phyloP scores from a whole-genome alignment of 139 green algal species.

The Prasinococcaceae sp. region DNA sequence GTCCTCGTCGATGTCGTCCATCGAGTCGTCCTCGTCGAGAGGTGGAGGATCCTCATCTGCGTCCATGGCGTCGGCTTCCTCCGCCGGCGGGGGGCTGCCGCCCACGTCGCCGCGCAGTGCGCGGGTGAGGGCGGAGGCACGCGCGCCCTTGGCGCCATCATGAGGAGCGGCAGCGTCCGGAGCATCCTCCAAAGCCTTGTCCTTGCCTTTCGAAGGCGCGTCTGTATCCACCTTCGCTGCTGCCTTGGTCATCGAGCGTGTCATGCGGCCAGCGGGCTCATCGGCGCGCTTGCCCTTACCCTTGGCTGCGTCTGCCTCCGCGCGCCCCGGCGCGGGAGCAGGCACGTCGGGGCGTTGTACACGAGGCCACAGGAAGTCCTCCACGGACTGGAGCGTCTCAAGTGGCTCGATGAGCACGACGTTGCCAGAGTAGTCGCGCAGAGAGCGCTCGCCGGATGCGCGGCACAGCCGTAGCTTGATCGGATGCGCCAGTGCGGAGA shows the following conservation, averaged over 20 bases:
- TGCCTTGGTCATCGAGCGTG: neutral
- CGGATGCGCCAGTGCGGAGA: slow-evolving; percentile 66
- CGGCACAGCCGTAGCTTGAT: slow-evolving; percentile 78
- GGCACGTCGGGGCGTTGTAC: slow-evolving; percentile 35
- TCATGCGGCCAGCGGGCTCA: neutral
- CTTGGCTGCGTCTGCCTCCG: neutral
- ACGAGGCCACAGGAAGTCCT: slow-evolving; percentile 85
- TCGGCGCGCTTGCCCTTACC: neutral
- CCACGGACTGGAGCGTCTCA: slow-evolving; percentile 74
- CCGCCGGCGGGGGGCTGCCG: no score
- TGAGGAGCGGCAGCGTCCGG: neutral
- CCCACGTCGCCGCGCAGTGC: no score
- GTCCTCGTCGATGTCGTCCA: neutral
- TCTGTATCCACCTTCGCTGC: no score
- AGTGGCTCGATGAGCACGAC: slow-evolving; percentile 91
- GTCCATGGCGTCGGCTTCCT: slow-evolving; percentile 1
- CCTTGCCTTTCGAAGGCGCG: no score
- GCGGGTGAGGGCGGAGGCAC: no score
- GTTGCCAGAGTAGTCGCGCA: slow-evolving; percentile 73
- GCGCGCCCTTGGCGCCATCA: neutral
- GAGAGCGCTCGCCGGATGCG: slow-evolving; percentile 13
- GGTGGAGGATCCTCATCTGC: no score
- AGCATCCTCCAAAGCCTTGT: no score
- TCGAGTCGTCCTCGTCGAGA: neutral
- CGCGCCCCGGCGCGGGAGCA: neutral